Percentiles rank a stretch among this genome's conserved stretches.
Conservation (phyloP, 495 filamentous ascomycete genomes). For the Hapsidospora chrysogenum region DNA sequence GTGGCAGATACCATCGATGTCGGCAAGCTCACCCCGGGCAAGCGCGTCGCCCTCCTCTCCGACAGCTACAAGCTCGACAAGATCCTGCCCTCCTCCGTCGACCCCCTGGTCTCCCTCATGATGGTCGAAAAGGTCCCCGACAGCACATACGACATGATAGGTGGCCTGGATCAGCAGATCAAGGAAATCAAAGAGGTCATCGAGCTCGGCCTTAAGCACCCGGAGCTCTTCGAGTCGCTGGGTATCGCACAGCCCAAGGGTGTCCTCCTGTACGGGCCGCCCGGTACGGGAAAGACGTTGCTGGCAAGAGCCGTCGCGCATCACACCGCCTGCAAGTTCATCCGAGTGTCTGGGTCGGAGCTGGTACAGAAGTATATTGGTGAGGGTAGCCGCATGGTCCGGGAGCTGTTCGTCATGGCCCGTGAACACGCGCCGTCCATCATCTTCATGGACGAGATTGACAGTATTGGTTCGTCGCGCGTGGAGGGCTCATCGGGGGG, state of each 20-base stretch:
- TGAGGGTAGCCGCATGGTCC: slow-evolving; percentile 95
- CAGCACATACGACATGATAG: slow-evolving; percentile 99
- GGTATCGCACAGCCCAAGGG: slow-evolving; percentile 97
- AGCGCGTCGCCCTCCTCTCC: slow-evolving; percentile 89
- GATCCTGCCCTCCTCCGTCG: slow-evolving; percentile 92
- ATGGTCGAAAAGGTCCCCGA: slow-evolving; percentile 99
- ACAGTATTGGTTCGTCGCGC: slow-evolving; percentile 92
- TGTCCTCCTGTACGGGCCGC: slow-evolving; percentile 91
- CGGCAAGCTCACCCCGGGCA: slow-evolving; percentile 87
- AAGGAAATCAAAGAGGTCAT: slow-evolving; percentile 99
- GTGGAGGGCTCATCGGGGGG: slow-evolving; percentile 90
- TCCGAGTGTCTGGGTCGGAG: slow-evolving; percentile 89
- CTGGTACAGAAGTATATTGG: slow-evolving; percentile 99
- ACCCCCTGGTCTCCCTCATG: slow-evolving; percentile 99
- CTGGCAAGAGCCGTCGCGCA: slow-evolving; percentile 92
- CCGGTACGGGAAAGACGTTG: slow-evolving; percentile 93
- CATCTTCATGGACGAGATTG: slow-evolving; percentile 99
- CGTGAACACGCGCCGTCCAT: slow-evolving; percentile 98
- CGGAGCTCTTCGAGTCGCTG: slow-evolving; percentile 94
- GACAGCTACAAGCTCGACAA: slow-evolving; percentile 97
- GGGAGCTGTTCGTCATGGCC: slow-evolving; percentile 98
- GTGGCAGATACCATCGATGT: slow-evolving; percentile 90
- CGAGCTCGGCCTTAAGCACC: slow-evolving; percentile 94
- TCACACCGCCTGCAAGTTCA: slow-evolving; percentile 98
- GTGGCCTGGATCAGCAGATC: slow-evolving; percentile 96